Percentiles rank a stretch among this genome's conserved stretches.
Conservation (phyloP, 257 asterid genomes). For the Thymus mandschuricus region DNA sequence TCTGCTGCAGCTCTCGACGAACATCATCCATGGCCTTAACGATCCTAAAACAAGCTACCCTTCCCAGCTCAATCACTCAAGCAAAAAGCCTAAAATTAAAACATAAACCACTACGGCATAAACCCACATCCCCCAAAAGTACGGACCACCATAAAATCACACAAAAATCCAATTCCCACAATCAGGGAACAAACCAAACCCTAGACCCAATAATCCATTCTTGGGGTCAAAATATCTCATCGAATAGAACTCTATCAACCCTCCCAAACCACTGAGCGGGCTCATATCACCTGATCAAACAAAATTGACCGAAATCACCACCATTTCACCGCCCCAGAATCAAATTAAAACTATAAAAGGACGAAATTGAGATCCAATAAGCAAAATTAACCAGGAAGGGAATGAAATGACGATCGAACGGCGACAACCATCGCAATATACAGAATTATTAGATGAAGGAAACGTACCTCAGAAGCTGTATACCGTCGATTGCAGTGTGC, state of each 20-base stretch:
- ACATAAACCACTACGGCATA: constrained; percentile 22
- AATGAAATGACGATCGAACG: constrained; percentile 32
- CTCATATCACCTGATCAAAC: constrained; percentile 69
- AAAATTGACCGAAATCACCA: constrained; percentile 30
- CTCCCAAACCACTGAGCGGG: constrained; percentile 43
- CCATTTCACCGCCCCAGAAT: constrained; percentile 20
- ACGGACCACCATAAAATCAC: constrained; percentile 39
- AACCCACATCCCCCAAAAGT: constrained; percentile 36
- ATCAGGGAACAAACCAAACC: constrained; percentile 41
- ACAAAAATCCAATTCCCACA: constrained; percentile 44
- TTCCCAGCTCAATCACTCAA: constrained; percentile 38
- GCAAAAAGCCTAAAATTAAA: constrained; percentile 31
- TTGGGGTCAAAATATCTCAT: constrained; percentile 39
- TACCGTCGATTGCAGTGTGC: constrained; percentile 47
- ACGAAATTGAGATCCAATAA: constrained; percentile 39
- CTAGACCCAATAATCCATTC: constrained; percentile 45
- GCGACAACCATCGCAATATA: constrained; percentile 38
- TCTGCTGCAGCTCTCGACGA: constrained; percentile 81
- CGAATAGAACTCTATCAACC: constrained; percentile 34
- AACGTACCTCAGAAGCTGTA: constrained; percentile 54
- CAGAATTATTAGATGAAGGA: constrained; percentile 27
- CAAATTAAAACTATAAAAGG: neutral
- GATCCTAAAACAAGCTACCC: constrained; percentile 31
- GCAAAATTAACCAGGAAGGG: constrained; percentile 18
- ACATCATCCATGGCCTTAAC: constrained; percentile 61